Evolutionary conservation across 805 yeast species (phyloP).

Genomic region (Ogataea nakhonphanomensis): DNA sequence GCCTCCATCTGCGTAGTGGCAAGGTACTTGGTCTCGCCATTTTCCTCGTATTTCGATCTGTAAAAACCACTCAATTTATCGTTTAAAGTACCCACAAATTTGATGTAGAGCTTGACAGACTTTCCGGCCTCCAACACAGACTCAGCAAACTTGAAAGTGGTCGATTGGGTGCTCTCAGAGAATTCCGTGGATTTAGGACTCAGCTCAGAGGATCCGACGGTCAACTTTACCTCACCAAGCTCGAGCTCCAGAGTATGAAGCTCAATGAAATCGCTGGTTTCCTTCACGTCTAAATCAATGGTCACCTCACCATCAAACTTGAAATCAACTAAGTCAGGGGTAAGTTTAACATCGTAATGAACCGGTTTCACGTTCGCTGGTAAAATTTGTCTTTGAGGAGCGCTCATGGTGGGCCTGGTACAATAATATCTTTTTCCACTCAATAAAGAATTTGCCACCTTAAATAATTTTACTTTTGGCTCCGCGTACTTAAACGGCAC

Average conservation of each 20-base stretch:
- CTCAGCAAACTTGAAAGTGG: conserved; percentile 55
- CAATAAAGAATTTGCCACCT: conserved; percentile 4
- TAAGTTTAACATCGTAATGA: conserved; percentile 65
- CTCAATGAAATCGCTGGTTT: conserved; percentile 44
- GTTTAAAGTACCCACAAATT: conserved; percentile 44
- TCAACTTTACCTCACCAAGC: conserved; percentile 20
- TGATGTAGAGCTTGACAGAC: conserved; percentile 31
- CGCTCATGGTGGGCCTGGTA: conserved; percentile 8
- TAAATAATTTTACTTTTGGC: conserved; percentile 4
- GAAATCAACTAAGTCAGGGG: conserved; percentile 36
- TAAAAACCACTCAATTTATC: conserved; percentile 59
- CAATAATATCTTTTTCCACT: conserved; percentile 14
- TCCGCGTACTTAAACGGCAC: conserved; percentile 6
- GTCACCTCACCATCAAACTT: conserved; percentile 50
- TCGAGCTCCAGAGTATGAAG: conserved; percentile 39
- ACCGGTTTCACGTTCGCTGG: conserved; percentile 62
- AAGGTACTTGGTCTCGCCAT: conserved; percentile 42
- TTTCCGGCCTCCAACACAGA: conserved; percentile 31
- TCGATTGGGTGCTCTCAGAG: conserved; percentile 59
- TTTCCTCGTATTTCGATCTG: conserved; percentile 44
- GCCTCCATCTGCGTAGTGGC: conserved; percentile 62
- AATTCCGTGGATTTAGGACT: conserved; percentile 22
- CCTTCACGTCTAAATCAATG: conserved; percentile 46
- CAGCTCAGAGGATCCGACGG: conserved; percentile 17
- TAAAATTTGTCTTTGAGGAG: conserved; percentile 30